Conservation (phyloP, 352 stramenopile genomes). For the Phytophthora vignae region DNA sequence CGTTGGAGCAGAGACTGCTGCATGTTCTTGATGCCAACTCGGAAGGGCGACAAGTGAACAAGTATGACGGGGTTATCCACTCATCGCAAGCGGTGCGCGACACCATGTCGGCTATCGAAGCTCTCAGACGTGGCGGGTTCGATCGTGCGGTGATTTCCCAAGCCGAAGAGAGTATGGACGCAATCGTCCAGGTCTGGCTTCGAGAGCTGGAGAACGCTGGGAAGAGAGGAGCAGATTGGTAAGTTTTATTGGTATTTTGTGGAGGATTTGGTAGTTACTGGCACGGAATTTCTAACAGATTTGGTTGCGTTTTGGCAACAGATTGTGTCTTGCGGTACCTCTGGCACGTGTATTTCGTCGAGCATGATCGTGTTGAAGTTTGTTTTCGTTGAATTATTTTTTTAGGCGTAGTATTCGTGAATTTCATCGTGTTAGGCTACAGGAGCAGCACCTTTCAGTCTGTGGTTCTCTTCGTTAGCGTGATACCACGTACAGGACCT, state of each 20-base stretch:
- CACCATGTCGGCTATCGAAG: conserved; percentile 25
- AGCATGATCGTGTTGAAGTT: neutral
- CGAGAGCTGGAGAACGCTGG: conserved; percentile 21
- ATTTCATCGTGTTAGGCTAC: neutral
- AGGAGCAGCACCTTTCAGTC: neutral
- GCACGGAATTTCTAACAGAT: neutral
- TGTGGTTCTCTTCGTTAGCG: neutral
- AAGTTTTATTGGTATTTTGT: neutral
- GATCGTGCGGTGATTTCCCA: conserved; percentile 16
- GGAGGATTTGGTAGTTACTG: neutral
- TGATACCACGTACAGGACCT: neutral
- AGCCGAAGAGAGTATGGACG: conserved; percentile 20
- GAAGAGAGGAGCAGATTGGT: neutral
- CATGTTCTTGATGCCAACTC: neutral
- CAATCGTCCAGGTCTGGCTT: conserved; percentile 29
- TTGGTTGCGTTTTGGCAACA: neutral
- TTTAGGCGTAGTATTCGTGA: neutral
- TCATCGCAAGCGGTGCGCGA: conserved; percentile 30
- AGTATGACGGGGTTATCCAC: conserved; percentile 24
- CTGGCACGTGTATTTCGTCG: neutral
- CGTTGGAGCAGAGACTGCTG: conserved; percentile 5
- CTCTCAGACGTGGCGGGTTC: conserved; percentile 24
- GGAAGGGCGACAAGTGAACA: conserved; percentile 4
- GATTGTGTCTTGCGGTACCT: neutral
- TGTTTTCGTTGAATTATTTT: neutral